Evolutionary conservation across 2,329 filamentous ascomycete species (phyloP), one percentile per base, ranked within the genome.

Genomic region (Fusarium pseudoanthophilum): DNA sequence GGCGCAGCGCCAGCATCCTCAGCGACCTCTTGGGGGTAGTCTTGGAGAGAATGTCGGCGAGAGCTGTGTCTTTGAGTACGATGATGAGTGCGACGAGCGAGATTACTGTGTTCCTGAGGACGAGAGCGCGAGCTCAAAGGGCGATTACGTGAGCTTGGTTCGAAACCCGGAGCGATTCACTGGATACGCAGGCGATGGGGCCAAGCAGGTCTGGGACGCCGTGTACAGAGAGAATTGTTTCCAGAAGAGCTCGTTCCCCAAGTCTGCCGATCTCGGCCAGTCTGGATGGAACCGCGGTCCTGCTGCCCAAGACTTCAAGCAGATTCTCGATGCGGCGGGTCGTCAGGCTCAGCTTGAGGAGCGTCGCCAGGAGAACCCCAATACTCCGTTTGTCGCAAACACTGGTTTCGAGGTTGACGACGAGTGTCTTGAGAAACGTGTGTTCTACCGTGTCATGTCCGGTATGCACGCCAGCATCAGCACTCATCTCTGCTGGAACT

Each of bases 381-480:
- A 89, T 67, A 87, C 87, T 7, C 87, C 88, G 2, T 90, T 91
- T 55, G 87, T 91, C 53, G 87, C 90, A 56, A 88, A 89, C 77
- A 90, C 89, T 13, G 88, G 89, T 1, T 85, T 95, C 56, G 93
- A 96, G 74, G 87, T 91, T 53, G 95, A 97, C 75, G 95, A 98
- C 76, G 93, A 97, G 79, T 99, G 96, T 79, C 85, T 99, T 30
- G 96, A 99, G 86, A 98, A 99, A 87, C 92, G 96, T n/a, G 96
- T 98, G 42, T 99, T 99, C 82, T 96, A 98, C 84, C 90, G 95
- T 11, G 91, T 99, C 72, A 91, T 99, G 71, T 97, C 95, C 58
- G 96, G 96, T 48, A 98, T 99, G 96, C 96, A 99, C 82, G 94
- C 96, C 21, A 97, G 95, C 73, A 99, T 99, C 82, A 97, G 94